These are phyloP conservation scores for Chlorella sp. DNA, from an alignment of 139 green algal species.

Conservation along the genomic window DNA sequence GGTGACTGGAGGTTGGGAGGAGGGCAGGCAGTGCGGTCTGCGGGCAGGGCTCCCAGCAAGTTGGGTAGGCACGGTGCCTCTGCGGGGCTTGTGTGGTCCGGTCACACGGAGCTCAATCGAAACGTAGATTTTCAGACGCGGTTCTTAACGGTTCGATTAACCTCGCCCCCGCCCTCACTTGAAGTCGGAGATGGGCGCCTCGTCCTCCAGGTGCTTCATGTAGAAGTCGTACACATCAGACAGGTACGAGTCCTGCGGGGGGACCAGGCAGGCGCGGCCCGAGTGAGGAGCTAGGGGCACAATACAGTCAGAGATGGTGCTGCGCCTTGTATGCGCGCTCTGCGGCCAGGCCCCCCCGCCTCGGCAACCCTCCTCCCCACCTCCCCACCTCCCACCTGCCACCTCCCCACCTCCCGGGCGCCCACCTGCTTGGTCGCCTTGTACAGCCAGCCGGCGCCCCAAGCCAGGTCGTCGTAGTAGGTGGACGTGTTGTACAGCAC, in stretches of 20 bases:
- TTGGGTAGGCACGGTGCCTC: no score
- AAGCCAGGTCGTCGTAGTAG: conserved; percentile 73
- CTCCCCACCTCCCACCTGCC: no score
- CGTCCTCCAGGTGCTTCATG: conserved; percentile 48
- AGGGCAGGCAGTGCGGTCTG: no score
- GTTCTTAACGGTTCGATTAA: no score
- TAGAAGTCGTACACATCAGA: conserved; percentile 55
- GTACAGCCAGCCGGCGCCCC: conserved; percentile 75
- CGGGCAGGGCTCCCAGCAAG: no score
- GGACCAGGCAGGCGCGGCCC: no score
- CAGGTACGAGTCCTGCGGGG: conserved; percentile 59
- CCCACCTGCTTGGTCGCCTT: conserved; percentile 53
- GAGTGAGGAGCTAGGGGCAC: background rate
- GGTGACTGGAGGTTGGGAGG: background rate
- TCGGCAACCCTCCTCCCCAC: background rate
- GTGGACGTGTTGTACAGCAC: conserved; percentile 63
- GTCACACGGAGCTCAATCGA: no score
- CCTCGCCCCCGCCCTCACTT: conserved; percentile 24
- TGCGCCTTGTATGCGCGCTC: no score
- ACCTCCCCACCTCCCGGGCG: background rate
- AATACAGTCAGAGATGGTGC: background rate
- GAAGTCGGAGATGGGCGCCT: conserved; percentile 32
- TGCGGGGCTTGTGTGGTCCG: no score
- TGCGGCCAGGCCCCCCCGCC: no score
- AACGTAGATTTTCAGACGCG: no score